phyloP scores from a whole-genome alignment of 2,329 filamentous ascomycete species.

The Fusarium sp. region DNA sequence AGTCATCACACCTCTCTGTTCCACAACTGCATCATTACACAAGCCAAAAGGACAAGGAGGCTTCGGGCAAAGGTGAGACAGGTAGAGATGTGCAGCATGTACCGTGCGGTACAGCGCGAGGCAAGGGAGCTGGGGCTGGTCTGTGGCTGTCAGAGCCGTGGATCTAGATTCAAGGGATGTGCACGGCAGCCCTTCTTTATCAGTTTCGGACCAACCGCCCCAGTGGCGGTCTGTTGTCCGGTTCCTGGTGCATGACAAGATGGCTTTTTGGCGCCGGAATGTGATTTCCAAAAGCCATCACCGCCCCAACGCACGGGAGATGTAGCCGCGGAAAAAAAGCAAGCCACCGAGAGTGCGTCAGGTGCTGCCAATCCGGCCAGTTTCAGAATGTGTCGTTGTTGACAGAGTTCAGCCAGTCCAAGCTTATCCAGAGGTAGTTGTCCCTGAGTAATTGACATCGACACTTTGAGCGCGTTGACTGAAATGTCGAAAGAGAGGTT shows the following conservation, averaged over 20 bases:
- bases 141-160: slow-evolving; percentile 17
- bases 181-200: neutral
- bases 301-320: slow-evolving; percentile 16
- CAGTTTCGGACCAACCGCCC: slow-evolving; percentile 9
- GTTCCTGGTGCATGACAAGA: slow-evolving; percentile 10
- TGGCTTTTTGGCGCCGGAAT: slow-evolving; percentile 20
- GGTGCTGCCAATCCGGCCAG: neutral
- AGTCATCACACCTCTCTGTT: slow-evolving; percentile 27
- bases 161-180: slow-evolving; percentile 26
- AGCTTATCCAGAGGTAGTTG: neutral
- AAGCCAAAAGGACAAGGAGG: slow-evolving; percentile 12
- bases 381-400: neutral
- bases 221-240: slow-evolving; percentile 22
- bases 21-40: slow-evolving; percentile 22
- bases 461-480: neutral
- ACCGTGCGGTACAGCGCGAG: slow-evolving; percentile 14
- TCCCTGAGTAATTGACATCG: neutral
- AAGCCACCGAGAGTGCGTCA: neutral
- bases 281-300: slow-evolving; percentile 14
- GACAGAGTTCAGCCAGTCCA: neutral
- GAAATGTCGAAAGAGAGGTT: neutral
- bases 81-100: slow-evolving; percentile 16
- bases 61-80: slow-evolving; percentile 32
- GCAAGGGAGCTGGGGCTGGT: slow-evolving; percentile 27
- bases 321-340: neutral